A percentile compares a stretch with the other conserved stretches of the same genome.
Evolutionary conservation across 192 early-diverging fungal genomes (phyloP).

Genomic region (Lunasporangiospora selenospora): DNA sequence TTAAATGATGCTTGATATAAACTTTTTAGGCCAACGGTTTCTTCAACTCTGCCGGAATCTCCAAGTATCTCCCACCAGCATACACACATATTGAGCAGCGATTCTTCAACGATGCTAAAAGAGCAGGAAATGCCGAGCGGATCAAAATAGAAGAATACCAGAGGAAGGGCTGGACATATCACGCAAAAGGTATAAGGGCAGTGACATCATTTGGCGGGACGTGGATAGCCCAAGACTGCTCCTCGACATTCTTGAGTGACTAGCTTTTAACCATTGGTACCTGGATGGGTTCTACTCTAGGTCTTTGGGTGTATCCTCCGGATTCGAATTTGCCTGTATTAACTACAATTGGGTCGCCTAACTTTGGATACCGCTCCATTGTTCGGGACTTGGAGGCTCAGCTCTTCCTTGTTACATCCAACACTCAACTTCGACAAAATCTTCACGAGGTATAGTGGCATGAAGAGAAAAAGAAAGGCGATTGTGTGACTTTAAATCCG

Average conservation of each 20-base stretch:
- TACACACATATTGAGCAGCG: conserved; percentile 87
- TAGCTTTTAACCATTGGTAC: no score
- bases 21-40: conserved; percentile 89
- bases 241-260: no score
- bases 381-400: conserved; percentile 93
- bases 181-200: conserved; percentile 87
- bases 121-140: conserved; percentile 46
- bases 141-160: conserved; percentile 82
- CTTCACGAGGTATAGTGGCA: conserved; percentile 66
- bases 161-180: conserved; percentile 90
- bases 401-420: conserved; percentile 74
- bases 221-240: neutral
- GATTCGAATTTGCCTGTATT: conserved; percentile 63
- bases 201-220: conserved; percentile 2
- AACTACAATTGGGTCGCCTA: conserved; percentile 92
- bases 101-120: conserved; percentile 64
- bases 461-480: neutral
- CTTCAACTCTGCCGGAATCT: conserved; percentile 83
- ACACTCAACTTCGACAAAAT: conserved; percentile 55
- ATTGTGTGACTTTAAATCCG: neutral
- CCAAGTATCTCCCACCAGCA: conserved; percentile 85
- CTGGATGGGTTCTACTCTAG: conserved; percentile 51
- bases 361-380: conserved; percentile 92
- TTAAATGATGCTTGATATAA: neutral
- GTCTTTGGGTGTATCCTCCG: conserved; percentile 77